phyloP scores from a whole-genome alignment of 1,284 basidiomycete genomes.

The Tremellales sp. region DNA sequence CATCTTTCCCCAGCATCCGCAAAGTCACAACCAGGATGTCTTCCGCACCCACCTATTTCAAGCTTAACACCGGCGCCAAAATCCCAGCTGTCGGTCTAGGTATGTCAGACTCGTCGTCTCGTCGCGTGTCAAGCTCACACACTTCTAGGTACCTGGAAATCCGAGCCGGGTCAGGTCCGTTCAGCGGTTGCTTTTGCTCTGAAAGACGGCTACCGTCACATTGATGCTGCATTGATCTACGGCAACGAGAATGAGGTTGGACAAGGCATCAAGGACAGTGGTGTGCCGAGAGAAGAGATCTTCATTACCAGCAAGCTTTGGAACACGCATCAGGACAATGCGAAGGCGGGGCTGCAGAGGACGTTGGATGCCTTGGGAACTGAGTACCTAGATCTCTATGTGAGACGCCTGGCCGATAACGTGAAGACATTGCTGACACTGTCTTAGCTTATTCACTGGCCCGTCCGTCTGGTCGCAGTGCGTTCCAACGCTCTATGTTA shows the following conservation, averaged over 20 bases:
- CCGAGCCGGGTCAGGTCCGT: slow-evolving; percentile 64
- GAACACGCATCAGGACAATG: slow-evolving; percentile 67
- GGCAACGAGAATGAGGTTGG: slow-evolving; percentile 81
- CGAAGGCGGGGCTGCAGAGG: slow-evolving; percentile 59
- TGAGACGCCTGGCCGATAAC: too few relatives aligned
- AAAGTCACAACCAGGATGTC: too few relatives aligned
- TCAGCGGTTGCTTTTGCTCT: slow-evolving; percentile 68
- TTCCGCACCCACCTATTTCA: slow-evolving; percentile 52
- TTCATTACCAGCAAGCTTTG: slow-evolving; percentile 63
- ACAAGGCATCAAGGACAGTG: slow-evolving; percentile 70
- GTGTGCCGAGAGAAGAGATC: slow-evolving; percentile 71
- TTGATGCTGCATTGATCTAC: slow-evolving; percentile 63
- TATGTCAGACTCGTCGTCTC: not conserved
- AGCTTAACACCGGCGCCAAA: slow-evolving; percentile 62
- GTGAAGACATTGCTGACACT: slow-evolving; percentile 5
- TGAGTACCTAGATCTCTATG: slow-evolving; percentile 76
- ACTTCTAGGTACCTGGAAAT: slow-evolving; percentile 68
- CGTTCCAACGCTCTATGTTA: not conserved
- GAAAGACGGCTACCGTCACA: slow-evolving; percentile 69
- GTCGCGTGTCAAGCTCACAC: not conserved
- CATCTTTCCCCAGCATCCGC: too few relatives aligned
- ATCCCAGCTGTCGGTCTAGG: slow-evolving; percentile 67
- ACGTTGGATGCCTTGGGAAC: slow-evolving; percentile 69
- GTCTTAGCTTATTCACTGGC: slow-evolving; percentile 76
- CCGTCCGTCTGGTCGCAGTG: slow-evolving; percentile 63